These are phyloP conservation scores for Coemansia sp. DNA, from an alignment of 192 early-diverging fungal genomes.

Conservation along the genomic window DNA sequence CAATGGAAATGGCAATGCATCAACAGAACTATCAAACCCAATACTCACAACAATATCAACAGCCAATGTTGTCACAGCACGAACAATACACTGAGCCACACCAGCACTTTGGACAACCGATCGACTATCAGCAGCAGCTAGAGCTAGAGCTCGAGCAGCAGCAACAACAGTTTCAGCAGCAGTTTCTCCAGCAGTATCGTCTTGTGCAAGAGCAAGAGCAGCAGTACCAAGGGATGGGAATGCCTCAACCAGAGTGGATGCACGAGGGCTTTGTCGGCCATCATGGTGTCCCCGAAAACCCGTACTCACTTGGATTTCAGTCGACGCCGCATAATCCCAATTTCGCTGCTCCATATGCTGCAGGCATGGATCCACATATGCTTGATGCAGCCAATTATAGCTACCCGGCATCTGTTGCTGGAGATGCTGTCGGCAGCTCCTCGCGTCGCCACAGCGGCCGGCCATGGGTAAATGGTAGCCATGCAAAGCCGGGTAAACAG, in stretches of 20 bases:
- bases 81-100: slow-evolving; percentile 5
- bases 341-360: slow-evolving; percentile 17
- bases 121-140: slow-evolving; percentile 32
- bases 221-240: slow-evolving; percentile 15
- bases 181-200: slow-evolving; percentile 40
- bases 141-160: slow-evolving; percentile 45
- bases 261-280: slow-evolving; percentile 41
- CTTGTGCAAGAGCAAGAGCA: slow-evolving; percentile 27
- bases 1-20: slow-evolving; percentile 10
- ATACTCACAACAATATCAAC: slow-evolving; percentile 10
- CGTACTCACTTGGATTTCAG: slow-evolving; percentile 33
- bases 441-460: slow-evolving; percentile 14
- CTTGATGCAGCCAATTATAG: not conserved
- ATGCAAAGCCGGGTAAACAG: not conserved
- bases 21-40: slow-evolving; percentile 19
- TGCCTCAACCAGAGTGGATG: slow-evolving; percentile 19
- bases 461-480: slow-evolving; percentile 26
- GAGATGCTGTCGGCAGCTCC: not conserved
- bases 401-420: not conserved
- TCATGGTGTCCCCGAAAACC: slow-evolving; percentile 11
- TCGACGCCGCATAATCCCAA: slow-evolving; percentile 36
- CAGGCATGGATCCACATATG: not conserved
- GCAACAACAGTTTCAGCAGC: slow-evolving; percentile 49
- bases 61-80: not conserved
- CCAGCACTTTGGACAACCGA: slow-evolving; percentile 1